Conservation (phyloP, 1,139 yeast genomes). For the Blastobotrys malaysiensis region DNA sequence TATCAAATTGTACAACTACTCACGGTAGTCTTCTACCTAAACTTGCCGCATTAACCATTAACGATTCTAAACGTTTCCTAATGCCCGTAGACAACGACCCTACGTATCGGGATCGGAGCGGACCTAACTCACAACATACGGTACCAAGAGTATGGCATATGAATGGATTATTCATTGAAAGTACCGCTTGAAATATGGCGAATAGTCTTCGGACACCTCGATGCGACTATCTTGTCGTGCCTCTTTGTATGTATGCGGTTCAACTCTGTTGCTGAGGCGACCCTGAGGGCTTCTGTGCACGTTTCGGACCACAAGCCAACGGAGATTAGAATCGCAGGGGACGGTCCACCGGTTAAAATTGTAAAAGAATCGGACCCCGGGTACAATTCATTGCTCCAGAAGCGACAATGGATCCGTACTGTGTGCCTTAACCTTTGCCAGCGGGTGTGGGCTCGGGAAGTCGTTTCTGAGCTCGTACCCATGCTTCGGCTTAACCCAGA, state of each 20-base stretch:
- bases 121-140: not conserved
- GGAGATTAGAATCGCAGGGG: not conserved
- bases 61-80: no score
- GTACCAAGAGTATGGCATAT: not conserved
- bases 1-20: no score
- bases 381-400: not conserved
- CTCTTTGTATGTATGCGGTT: not conserved
- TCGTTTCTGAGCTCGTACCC: not conserved
- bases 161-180: not conserved
- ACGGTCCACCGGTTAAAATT: not conserved
- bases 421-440: not conserved
- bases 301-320: not conserved
- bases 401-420: not conserved
- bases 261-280: not conserved
- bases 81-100: not conserved
- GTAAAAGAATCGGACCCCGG: not conserved
- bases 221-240: not conserved
- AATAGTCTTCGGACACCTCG: not conserved
- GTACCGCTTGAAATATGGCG: not conserved
- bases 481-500: not conserved
- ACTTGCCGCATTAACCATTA: no score
- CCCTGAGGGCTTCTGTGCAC: not conserved
- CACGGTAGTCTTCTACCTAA: no score
- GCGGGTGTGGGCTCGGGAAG: not conserved
- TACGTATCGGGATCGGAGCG: not conserved